phyloP scores from a whole-genome alignment of 352 stramenopile species.

The Blastocystis sp. region DNA sequence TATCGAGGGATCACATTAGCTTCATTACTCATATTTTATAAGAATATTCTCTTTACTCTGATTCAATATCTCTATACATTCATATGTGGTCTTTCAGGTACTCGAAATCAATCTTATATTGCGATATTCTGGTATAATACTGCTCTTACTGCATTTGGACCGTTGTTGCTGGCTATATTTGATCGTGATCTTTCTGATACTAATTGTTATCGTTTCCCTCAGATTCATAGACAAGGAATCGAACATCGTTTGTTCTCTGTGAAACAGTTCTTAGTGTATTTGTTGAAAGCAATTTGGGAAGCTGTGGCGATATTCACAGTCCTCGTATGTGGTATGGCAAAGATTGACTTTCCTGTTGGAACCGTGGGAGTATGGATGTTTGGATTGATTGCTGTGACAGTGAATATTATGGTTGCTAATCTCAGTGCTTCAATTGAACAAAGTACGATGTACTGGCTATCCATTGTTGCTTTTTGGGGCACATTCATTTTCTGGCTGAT shows the following conservation, averaged over 20 bases:
- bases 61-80: conserved; percentile 84
- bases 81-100: conserved; percentile 83
- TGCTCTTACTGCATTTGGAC: background rate
- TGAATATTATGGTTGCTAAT: conserved; percentile 23
- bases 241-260: background rate
- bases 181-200: background rate
- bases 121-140: conserved; percentile 27
- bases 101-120: background rate
- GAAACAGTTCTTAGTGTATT: background rate
- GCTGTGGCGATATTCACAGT: background rate
- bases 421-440: background rate
- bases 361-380: background rate
- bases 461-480: conserved; percentile 1
- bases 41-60: conserved; percentile 88
- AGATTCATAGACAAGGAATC: conserved; percentile 14
- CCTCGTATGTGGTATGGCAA: background rate
- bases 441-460: background rate
- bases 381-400: background rate
- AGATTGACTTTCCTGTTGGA: background rate
- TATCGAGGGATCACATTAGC: conserved; percentile 88
- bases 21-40: conserved; percentile 95
- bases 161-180: conserved; percentile 10
- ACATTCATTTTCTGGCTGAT: conserved; percentile 39
- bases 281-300: background rate
- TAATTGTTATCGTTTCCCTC: background rate